A percentile compares a stretch with the other conserved stretches of the same genome.
These are phyloP conservation scores for Bruguiera sexangula DNA, from an alignment of 345 rosid species.

Conservation along the genomic window DNA sequence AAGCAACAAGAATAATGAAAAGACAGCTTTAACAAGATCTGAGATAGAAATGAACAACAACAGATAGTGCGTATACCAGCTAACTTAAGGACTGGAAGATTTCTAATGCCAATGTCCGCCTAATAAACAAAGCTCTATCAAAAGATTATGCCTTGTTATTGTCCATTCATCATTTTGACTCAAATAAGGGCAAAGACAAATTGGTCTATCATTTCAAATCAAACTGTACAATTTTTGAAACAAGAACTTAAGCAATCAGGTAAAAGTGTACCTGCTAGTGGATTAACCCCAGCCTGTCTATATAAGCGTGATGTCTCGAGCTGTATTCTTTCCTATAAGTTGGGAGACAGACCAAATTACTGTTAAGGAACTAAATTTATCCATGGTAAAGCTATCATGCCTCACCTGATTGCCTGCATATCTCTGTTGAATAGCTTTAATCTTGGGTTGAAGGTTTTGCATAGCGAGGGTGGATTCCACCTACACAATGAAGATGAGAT, in stretches of 20 bases:
- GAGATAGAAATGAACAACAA: neutral
- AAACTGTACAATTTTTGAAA: neutral
- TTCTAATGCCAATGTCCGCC: too few species aligned
- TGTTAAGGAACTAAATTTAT: neutral
- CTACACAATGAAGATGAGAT: conserved; percentile 29
- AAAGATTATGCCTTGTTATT: too few species aligned
- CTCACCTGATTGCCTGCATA: conserved; percentile 92
- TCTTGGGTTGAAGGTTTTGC: conserved; percentile 97
- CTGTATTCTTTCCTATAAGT: conserved; percentile 81
- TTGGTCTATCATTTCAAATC: too few species aligned
- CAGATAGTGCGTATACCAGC: neutral
- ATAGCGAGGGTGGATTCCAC: conserved; percentile 96
- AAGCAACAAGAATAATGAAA: neutral
- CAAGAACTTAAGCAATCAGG: neutral
- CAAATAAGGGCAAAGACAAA: too few species aligned
- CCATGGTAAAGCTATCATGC: neutral
- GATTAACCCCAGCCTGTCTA: conserved; percentile 95
- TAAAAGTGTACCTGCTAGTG: conserved; percentile 67
- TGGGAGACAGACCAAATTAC: conserved; percentile 7
- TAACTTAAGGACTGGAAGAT: too few species aligned
- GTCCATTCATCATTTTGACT: neutral
- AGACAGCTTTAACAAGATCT: neutral
- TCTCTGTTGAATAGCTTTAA: conserved; percentile 98
- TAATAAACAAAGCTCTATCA: too few species aligned
- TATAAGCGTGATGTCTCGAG: conserved; percentile 92